Base-by-base conservation (phyloP, 306 rosid species). In the Begonia fuchsioides region DNA sequence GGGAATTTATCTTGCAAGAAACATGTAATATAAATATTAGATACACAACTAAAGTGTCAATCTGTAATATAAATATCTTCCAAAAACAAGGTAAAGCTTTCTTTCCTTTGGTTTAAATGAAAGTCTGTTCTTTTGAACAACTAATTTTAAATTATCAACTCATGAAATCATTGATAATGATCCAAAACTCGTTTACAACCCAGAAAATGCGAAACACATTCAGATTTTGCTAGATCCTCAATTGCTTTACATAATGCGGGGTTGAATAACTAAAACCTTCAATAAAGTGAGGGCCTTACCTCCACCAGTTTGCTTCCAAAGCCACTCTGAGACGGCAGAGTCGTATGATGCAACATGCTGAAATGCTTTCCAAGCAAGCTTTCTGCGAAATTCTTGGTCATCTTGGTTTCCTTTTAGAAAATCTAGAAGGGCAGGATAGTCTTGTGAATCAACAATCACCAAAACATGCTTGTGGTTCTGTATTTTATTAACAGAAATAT, bases 291-390 rank as follows among this genome's bases (percentile, higher is more conserved):
- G 35, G 35, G 35, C 35, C 57, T n/a, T 73, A 81, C 92, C 93
- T 69, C 76, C 85, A 11, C 18, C 69, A 49, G 77, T 76, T 61
- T 90, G 94, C 77, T 81, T 81, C 97, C 97, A 90, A 41, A 90
- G 55, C 97, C 97, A 84, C 79, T 90, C 94, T 19, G 95, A 74
- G 46, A 90, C 87, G 3, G 95, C 93, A 62, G 95, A 77, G 54
- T 90, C 95, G 65, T 90, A 84, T 26, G 95, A 79, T 60, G 94
- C 86, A 59, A 72, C 87, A 44, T 84, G 94, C 53, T 85, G 92
- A 62, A 84, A 84, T 49, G 97, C 95, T 74, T 90, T 90, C 94
- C 92, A 79, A 44, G 97, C 94, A 68, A 90, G 97, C 66, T 69
- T 72, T 64, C 77, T 52, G 57, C 92, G 87, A 56, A 90, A 79